Evolutionary conservation across 768 basidiomycete species (phyloP).

Genomic region (Psilocybe cyanescens): DNA sequence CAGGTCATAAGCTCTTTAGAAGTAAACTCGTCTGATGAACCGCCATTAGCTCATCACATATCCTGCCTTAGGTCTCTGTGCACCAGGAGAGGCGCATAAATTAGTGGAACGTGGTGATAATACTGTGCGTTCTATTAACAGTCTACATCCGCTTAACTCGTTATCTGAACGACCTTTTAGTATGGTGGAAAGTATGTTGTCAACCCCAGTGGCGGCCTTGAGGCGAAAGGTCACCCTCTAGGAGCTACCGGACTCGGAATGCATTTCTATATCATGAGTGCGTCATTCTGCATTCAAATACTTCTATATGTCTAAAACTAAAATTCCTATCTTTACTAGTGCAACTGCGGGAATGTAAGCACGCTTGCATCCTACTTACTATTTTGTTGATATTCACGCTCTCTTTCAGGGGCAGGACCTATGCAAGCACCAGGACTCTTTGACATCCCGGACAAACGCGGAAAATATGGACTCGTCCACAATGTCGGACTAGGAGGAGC

Average conservation of each 20-base stretch:
- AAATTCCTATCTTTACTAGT: conserved; percentile 38
- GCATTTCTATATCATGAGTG: conserved; percentile 87
- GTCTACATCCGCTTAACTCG: background rate
- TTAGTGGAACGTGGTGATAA: conserved; percentile 79
- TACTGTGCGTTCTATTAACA: conserved; percentile 52
- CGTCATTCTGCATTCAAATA: conserved; percentile 24
- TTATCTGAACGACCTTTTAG: conserved; percentile 32
- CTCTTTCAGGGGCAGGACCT: conserved; percentile 70
- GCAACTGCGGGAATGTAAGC: conserved; percentile 74
- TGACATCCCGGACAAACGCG: conserved; percentile 60
- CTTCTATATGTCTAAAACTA: conserved; percentile 1
- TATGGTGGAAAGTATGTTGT: conserved; percentile 86
- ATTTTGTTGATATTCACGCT: background rate
- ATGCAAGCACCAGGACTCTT: conserved; percentile 83
- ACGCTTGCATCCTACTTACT: conserved; percentile 4
- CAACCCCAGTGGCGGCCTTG: conserved; percentile 84
- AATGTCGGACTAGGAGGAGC: conserved; percentile 86
- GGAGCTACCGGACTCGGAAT: conserved; percentile 85
- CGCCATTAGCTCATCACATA: conserved; percentile 72
- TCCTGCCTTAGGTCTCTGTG: conserved; percentile 77
- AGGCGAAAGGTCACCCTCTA: conserved; percentile 88
- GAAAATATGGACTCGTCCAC: conserved; percentile 82
- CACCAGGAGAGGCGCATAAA: conserved; percentile 67
- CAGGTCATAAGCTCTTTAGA: conserved; percentile 25
- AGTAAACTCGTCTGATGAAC: background rate